phyloP scores from a whole-genome alignment of 2,329 filamentous ascomycete genomes.

The Colletotrichum sojae region DNA sequence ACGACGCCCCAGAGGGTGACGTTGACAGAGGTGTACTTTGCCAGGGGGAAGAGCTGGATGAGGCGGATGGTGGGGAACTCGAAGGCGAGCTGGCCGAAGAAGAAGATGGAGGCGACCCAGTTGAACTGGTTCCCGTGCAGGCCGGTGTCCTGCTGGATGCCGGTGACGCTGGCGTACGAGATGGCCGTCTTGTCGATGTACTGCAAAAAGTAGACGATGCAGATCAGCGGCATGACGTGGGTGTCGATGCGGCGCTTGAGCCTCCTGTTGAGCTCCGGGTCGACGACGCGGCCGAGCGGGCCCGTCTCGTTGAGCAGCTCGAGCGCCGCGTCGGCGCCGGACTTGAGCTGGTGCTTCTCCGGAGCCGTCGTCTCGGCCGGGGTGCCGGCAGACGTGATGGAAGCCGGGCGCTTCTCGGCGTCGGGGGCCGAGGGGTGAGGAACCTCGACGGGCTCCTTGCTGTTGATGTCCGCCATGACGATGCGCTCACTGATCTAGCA shows the following conservation, averaged over 20 bases:
- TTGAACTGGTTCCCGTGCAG: constrained; percentile 59
- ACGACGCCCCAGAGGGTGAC: constrained; percentile 53
- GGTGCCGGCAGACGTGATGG: neutral
- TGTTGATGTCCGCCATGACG: constrained; percentile 12
- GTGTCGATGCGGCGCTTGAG: constrained; percentile 70
- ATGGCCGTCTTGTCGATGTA: constrained; percentile 74
- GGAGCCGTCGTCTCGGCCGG: neutral
- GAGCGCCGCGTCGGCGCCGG: constrained; percentile 28
- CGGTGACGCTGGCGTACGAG: constrained; percentile 70
- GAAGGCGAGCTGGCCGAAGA: constrained; percentile 54
- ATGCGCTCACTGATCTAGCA: neutral
- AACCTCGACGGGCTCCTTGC: neutral
- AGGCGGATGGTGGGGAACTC: constrained; percentile 56
- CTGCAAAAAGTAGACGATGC: constrained; percentile 70
- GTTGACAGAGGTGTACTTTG: constrained; percentile 54
- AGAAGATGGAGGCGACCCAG: constrained; percentile 55
- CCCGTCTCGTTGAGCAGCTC: constrained; percentile 33
- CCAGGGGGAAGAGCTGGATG: constrained; percentile 55
- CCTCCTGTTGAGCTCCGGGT: constrained; percentile 46
- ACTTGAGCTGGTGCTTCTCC: neutral
- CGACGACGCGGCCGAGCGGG: constrained; percentile 26
- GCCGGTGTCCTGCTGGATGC: constrained; percentile 63
- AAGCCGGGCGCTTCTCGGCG: neutral
- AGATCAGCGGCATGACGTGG: constrained; percentile 69
- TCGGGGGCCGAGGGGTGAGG: neutral